Base-by-base conservation (phyloP, 2,329 filamentous ascomycete genomes). In the Clarireedia paspali region DNA sequence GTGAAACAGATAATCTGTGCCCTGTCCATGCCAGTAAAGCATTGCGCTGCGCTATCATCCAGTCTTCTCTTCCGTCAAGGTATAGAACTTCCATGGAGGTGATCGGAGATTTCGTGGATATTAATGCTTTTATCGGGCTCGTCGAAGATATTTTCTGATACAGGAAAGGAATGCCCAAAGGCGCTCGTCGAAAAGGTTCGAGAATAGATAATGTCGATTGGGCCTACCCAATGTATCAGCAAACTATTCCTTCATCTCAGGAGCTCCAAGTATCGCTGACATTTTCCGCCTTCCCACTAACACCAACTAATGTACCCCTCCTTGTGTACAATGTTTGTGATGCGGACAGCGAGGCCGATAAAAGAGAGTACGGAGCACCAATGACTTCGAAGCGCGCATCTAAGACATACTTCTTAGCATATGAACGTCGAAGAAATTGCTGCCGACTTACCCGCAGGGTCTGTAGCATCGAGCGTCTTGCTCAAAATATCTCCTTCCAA, bases 11-110 rank as follows among this genome's bases (percentile, higher is more conserved):
- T 54, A 99, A 77, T 0, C 89, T 91, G 70, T 95, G 89, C 27
- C 94, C 94, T 0, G 92, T 96, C 94, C 94, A 99, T 54, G 94
- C 94, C n/a, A 97, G 78, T 53, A 99, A 77, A 1, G 91, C 91
- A 62, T 89, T 87, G 60, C 89, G 82, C 70, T 97, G 91, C 6
- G 89, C 82, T 7, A 99, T 77, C 77, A 96, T 89, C 92, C 94
- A 99, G 73, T 99, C 94, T 57, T 91, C 85, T 4, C 91, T 90
- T 57, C 94, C 94, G 74, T 99, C 91, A 50, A 99, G 82, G 69
- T 92, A 88, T 26, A 99, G 79, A 6, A 95, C 83, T 12, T 88
- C 85, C 64, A 99, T 91, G 5, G 91, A 91, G 0, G 91, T 94
- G 52, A 87, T 84, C 4, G 89, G 84, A 5, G 90, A 90, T 70